A percentile compares a stretch with the other conserved stretches of the same genome.
Evolutionary conservation across 2,329 filamentous ascomycete species (phyloP).

Genomic region (Hysterium pulicare): DNA sequence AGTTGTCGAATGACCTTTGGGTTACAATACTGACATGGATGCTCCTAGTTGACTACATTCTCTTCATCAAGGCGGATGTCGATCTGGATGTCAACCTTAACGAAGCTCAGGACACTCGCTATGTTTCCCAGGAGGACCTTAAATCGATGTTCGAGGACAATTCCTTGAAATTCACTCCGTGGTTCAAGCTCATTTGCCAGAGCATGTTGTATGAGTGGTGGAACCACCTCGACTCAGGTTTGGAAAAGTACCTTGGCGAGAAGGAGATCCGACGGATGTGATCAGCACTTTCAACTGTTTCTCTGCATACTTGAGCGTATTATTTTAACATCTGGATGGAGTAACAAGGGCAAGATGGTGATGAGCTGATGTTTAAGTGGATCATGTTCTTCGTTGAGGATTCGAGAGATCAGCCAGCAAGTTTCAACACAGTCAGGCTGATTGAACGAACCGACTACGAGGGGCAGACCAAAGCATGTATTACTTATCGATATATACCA

Average conservation of each 20-base stretch:
- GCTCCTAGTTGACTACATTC: slow-evolving; percentile 84
- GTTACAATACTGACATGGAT: slow-evolving; percentile 16
- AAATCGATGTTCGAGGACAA: slow-evolving; percentile 82
- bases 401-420: no score
- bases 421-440: no score
- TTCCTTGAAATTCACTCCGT: slow-evolving; percentile 83
- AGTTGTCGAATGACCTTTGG: not conserved
- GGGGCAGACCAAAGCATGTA: no score
- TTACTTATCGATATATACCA: no score
- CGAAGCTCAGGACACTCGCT: slow-evolving; percentile 81
- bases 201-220: slow-evolving; percentile 99
- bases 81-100: slow-evolving; percentile 79
- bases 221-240: slow-evolving; percentile 73
- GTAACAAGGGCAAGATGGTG: no score
- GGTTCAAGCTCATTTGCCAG: slow-evolving; percentile 99
- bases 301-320: not conserved
- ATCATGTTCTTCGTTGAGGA: no score
- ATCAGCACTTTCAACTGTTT: no score
- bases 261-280: slow-evolving; percentile 82
- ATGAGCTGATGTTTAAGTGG: no score
- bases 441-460: no score
- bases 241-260: slow-evolving; percentile 85
- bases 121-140: slow-evolving; percentile 77
- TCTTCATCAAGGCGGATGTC: slow-evolving; percentile 89
- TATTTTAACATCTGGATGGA: no score